Percentiles rank a stretch among this genome's conserved stretches.
phyloP scores from a whole-genome alignment of 768 basidiomycete species.

The Phlebiopsis gigantea region DNA sequence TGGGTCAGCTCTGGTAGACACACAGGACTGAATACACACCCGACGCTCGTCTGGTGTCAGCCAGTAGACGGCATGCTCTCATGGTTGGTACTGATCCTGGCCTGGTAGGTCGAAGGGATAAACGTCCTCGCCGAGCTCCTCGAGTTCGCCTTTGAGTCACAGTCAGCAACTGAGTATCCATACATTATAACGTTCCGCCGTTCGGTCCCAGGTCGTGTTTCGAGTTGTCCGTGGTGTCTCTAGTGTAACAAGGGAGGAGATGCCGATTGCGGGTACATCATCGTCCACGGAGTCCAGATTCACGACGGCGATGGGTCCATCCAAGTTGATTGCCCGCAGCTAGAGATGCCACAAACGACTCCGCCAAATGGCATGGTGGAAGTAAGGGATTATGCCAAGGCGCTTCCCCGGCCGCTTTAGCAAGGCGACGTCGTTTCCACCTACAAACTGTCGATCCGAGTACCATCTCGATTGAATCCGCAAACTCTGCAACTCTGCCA shows the following conservation, averaged over 20 bases:
- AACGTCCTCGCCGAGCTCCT: conserved; percentile 61
- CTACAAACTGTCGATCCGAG: neutral
- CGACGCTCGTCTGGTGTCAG: conserved; percentile 74
- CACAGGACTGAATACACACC: conserved; percentile 44
- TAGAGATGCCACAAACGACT: conserved; percentile 80
- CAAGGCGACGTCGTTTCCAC: neutral
- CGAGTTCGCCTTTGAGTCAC: conserved; percentile 73
- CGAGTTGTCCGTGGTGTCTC: conserved; percentile 86
- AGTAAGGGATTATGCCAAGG: neutral
- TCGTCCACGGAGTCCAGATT: conserved; percentile 97
- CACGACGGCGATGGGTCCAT: conserved; percentile 82
- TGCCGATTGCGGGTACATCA: conserved; percentile 86
- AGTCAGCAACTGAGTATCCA: conserved; percentile 95
- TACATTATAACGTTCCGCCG: conserved; percentile 92
- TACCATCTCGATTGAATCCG: too few species aligned
- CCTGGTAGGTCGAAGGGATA: conserved; percentile 97
- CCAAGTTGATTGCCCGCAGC: conserved; percentile 81
- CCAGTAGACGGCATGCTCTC: conserved; percentile 71
- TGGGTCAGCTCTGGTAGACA: neutral
- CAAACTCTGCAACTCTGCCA: neutral
- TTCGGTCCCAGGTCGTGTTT: conserved; percentile 87
- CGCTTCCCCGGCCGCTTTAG: neutral
- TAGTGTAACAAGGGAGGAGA: conserved; percentile 76
- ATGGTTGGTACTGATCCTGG: conserved; percentile 96
- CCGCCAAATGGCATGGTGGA: conserved; percentile 78